Evolutionary conservation across 306 rosid species (phyloP).

Genomic region (Cercis canadensis): DNA sequence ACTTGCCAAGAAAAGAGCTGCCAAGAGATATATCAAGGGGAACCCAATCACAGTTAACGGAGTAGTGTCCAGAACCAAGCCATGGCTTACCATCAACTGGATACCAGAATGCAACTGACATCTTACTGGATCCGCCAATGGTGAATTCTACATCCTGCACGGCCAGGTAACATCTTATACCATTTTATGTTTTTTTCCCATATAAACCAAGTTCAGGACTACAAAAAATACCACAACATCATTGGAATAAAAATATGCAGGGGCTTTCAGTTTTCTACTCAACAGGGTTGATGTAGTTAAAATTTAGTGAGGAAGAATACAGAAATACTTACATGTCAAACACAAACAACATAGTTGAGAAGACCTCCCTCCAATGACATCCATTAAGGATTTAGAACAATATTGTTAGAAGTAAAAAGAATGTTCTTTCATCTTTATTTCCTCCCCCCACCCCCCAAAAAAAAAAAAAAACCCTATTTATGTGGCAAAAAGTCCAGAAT

Average conservation of each 20-base stretch:
- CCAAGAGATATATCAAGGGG: conserved; percentile 69
- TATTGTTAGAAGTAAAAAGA: not conserved
- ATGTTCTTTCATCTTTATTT: too few species aligned
- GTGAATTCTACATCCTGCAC: conserved; percentile 90
- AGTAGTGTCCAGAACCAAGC: conserved; percentile 93
- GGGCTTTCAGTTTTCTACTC: conserved; percentile 18
- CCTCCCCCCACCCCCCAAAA: too few species aligned
- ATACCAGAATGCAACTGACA: conserved; percentile 96
- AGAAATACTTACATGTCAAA: conserved; percentile 18
- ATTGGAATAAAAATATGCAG: too few species aligned
- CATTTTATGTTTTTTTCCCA: conserved; percentile 28
- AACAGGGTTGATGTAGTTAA: not conserved
- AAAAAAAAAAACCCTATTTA: too few species aligned
- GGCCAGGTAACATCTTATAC: conserved; percentile 41
- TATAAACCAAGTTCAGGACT: conserved; percentile 20
- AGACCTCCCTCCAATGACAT: conserved; percentile 22
- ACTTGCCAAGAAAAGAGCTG: conserved; percentile 41
- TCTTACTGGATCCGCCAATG: conserved; percentile 77
- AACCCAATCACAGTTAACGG: conserved; percentile 89
- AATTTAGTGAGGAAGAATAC: conserved; percentile 9
- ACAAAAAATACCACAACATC: not conserved
- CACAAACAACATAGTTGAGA: conserved; percentile 15
- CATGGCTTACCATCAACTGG: conserved; percentile 81
- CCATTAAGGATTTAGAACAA: not conserved
- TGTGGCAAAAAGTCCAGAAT: too few species aligned